Conservation (phyloP, 148 eudicot species). For the Cornus florida region DNA sequence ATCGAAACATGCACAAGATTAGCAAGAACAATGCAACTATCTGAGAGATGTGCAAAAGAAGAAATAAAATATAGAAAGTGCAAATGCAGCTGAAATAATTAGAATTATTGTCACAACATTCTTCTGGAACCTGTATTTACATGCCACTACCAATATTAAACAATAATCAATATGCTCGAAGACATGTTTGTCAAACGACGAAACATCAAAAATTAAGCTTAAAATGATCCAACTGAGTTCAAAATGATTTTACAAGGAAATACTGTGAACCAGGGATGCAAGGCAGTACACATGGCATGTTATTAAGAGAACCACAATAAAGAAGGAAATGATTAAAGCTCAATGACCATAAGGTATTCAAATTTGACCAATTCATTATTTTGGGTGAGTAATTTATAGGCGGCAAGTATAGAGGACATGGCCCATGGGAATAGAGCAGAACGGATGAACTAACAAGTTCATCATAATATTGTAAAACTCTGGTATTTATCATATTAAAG, state of each 20-base stretch:
- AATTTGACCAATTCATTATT: not conserved
- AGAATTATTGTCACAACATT: not conserved
- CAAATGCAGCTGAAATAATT: not conserved
- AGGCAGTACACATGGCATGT: not conserved
- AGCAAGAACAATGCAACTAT: not conserved
- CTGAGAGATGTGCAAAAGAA: not conserved
- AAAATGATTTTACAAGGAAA: not conserved
- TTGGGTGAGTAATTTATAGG: not conserved
- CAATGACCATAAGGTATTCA: not conserved
- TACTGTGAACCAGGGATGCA: not conserved
- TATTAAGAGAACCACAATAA: no score
- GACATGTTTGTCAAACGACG: not conserved
- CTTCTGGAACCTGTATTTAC: no score
- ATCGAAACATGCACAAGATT: not conserved
- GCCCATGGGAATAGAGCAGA: not conserved
- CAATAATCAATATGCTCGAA: not conserved
- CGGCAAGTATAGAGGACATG: not conserved
- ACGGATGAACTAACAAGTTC: not conserved
- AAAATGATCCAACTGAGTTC: not conserved
- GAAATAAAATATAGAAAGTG: not conserved
- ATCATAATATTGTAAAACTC: not conserved
- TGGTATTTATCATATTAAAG: not conserved
- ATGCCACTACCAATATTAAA: not conserved
- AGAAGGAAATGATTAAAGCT: not conserved
- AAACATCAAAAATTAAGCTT: not conserved